Evolutionary conservation across 2,329 filamentous ascomycete species (phyloP).

Genomic region (Calycina herbarum): DNA sequence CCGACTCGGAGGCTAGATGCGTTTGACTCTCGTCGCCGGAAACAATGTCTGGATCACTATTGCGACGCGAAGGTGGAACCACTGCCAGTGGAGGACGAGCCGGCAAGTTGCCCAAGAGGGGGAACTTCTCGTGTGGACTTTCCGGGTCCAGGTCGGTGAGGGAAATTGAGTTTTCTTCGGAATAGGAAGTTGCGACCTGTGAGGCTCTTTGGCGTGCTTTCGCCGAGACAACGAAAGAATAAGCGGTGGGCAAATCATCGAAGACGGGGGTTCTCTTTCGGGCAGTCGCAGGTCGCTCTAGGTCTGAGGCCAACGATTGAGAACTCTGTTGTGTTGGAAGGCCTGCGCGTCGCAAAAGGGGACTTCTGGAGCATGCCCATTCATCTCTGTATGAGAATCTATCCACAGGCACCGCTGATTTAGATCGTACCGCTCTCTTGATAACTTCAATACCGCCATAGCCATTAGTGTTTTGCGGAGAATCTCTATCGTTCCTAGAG

Average conservation of each 20-base stretch:
- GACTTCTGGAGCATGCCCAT: background rate
- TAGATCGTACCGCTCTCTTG: background rate
- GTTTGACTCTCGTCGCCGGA: background rate
- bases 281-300: background rate
- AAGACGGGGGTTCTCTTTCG: slow-evolving; percentile 30
- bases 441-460: background rate
- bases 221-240: slow-evolving; percentile 32
- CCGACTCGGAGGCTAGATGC: background rate
- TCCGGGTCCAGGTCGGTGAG: slow-evolving; percentile 18
- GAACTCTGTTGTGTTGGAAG: slow-evolving; percentile 1
- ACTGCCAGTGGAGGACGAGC: slow-evolving; percentile 20
- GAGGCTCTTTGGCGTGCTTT: slow-evolving; percentile 20
- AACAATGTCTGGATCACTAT: background rate
- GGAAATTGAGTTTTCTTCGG: slow-evolving; percentile 26
- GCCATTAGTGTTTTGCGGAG: background rate
- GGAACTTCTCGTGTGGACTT: background rate
- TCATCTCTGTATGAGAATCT: slow-evolving; percentile 1
- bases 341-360: background rate
- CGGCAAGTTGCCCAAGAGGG: slow-evolving; percentile 13
- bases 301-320: slow-evolving; percentile 11
- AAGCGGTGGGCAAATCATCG: slow-evolving; percentile 32
- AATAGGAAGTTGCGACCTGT: slow-evolving; percentile 10
- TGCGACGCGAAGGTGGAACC: slow-evolving; percentile 3
- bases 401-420: background rate
- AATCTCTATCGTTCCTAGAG: background rate